These are phyloP conservation scores for Malassezia pachydermatis DNA, from an alignment of 1,284 basidiomycete species.

Conservation along the genomic window DNA sequence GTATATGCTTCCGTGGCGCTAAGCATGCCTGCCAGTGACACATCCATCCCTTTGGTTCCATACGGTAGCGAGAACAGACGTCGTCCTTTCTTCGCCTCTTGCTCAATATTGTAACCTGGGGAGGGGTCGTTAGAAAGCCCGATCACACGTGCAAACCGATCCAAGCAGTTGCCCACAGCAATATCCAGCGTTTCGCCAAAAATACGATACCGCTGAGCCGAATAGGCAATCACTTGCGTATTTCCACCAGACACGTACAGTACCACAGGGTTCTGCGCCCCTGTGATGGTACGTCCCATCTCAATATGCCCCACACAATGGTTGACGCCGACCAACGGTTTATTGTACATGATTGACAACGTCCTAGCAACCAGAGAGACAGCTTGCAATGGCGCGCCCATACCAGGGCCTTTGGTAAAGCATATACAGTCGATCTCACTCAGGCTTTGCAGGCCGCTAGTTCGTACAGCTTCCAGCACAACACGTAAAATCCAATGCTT, in stretches of 20 bases:
- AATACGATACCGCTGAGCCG: slow-evolving; percentile 82
- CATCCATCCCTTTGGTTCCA: slow-evolving; percentile 97
- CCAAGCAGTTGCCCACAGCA: slow-evolving; percentile 94
- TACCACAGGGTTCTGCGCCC: slow-evolving; percentile 87
- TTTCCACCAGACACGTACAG: slow-evolving; percentile 98
- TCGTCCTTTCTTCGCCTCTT: slow-evolving; percentile 73
- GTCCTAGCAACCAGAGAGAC: slow-evolving; percentile 92
- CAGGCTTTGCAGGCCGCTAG: slow-evolving; percentile 60
- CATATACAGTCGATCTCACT: slow-evolving; percentile 84
- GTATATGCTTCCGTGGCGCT: slow-evolving; percentile 78
- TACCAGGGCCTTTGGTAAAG: slow-evolving; percentile 97
- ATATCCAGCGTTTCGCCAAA: slow-evolving; percentile 99
- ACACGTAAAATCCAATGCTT: slow-evolving; percentile 80
- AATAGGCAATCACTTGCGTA: slow-evolving; percentile 98
- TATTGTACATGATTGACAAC: slow-evolving; percentile 72
- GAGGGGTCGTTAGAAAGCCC: slow-evolving; percentile 88
- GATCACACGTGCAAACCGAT: slow-evolving; percentile 93
- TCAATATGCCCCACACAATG: slow-evolving; percentile 98
- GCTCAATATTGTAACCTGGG: slow-evolving; percentile 97
- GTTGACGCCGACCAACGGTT: slow-evolving; percentile 91
- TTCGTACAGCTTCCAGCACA: slow-evolving; percentile 66
- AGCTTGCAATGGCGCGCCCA: slow-evolving; percentile 93
- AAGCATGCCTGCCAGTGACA: slow-evolving; percentile 85
- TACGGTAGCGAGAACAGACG: slow-evolving; percentile 77
- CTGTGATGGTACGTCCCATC: slow-evolving; percentile 92